Base-by-base conservation (phyloP, 2,329 filamentous ascomycete species). In the Orbilia quercus region DNA sequence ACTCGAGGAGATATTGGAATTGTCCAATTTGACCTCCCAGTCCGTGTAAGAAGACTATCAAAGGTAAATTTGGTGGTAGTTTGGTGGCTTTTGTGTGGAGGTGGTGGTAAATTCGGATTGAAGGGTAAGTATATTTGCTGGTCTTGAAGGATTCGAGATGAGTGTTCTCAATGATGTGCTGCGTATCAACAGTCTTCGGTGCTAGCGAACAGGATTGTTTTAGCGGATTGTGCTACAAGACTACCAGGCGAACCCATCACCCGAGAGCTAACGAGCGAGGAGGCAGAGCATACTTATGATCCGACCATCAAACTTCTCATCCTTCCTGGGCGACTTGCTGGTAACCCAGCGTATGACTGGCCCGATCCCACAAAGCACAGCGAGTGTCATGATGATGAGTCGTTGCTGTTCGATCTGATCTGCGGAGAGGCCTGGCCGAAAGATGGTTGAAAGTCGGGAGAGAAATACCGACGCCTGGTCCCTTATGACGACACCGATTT, bases 11-110 rank as follows among this genome's bases (percentile, higher is more conserved):
- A 28, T 90, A 87, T 63, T 91, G 86, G 79, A 97, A 98, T 79
- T 98, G 95, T 9, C 92, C 90, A 22, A 92, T 86, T 0, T 91
- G 96, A 53, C 95, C 95, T n/a, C 94, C 95, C 7, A 98, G 85
- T 73, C 95, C 95, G 79, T 98, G 95, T 66, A 98, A 84, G 79
- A 96, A 96, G 45, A 98, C 92, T 2, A 98, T 82, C 7, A 99
- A 82, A 0, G 95, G 95, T 9, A 97, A 82, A 0, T 91, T 89
- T 0, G 86, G 85, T 0, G 91, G 91, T 2, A 98, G 84, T 80
- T 95, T 91, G 71, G 89, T 86, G n/a, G 89, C 88, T 78, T 97
- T 92, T 18, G 88, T 86, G 81, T 97, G 95, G 62, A 87, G 87
- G 65, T 90, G 87, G 81, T 90, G 93, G 80, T 98, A 97, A 45